These are phyloP conservation scores for Fusarium protoensiforme DNA, from an alignment of 2,329 filamentous ascomycete genomes.

Conservation along the genomic window DNA sequence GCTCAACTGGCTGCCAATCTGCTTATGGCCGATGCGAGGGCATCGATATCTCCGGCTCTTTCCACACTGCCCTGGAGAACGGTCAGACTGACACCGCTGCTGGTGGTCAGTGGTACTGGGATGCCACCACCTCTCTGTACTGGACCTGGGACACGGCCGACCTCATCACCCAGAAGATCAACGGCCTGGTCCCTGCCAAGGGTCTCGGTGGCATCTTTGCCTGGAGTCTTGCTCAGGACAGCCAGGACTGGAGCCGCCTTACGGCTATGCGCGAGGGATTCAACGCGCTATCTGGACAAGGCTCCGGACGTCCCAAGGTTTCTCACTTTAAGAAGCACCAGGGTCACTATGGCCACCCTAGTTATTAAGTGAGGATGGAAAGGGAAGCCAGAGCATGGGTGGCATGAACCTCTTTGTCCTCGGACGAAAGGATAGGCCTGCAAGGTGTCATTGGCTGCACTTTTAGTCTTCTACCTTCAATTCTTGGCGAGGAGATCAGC, in stretches of 20 bases:
- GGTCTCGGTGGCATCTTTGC: constrained; percentile 63
- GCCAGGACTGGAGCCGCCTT: constrained; percentile 55
- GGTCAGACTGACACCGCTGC: constrained; percentile 58
- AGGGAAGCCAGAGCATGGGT: neutral
- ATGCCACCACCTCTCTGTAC: constrained; percentile 56
- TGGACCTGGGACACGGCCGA: constrained; percentile 67
- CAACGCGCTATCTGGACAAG: neutral
- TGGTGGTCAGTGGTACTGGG: constrained; percentile 67
- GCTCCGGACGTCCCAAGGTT: neutral
- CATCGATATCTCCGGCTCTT: constrained; percentile 41
- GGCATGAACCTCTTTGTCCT: neutral
- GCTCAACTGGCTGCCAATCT: constrained; percentile 33
- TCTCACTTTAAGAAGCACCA: neutral
- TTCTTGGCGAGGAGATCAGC: neutral
- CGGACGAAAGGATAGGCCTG: neutral
- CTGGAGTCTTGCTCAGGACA: constrained; percentile 65
- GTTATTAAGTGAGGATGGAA: neutral
- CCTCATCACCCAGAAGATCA: constrained; percentile 60
- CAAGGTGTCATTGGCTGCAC: neutral
- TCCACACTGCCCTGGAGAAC: constrained; percentile 54
- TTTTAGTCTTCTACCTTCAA: neutral
- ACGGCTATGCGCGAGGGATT: constrained; percentile 51
- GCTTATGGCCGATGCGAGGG: constrained; percentile 34
- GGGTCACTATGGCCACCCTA: neutral
- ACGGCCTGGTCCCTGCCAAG: constrained; percentile 52